Evolutionary conservation across 179 eudicot species (phyloP).

Genomic region (Patellifolia procumbens): DNA sequence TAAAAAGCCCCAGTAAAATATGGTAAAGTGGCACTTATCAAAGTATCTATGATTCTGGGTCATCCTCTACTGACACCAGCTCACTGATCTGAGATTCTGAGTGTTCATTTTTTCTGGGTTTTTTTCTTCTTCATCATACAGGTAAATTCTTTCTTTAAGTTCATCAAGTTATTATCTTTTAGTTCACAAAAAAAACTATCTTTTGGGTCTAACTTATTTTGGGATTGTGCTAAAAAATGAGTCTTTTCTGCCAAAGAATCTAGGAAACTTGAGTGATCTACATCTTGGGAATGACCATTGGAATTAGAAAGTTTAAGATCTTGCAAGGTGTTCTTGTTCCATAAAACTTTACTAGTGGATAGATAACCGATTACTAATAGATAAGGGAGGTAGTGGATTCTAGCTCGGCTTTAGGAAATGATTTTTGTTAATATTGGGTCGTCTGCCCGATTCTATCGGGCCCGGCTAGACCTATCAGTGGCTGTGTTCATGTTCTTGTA

Average conservation of each 20-base stretch:
- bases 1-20: slow-evolving; percentile 20
- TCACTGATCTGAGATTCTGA: not conserved
- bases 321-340: too few relatives aligned
- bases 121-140: not conserved
- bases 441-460: too few relatives aligned
- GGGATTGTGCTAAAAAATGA: not conserved
- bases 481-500: too few relatives aligned
- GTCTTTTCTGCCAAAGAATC: not conserved
- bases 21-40: slow-evolving; percentile 7
- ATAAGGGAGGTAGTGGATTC: too few relatives aligned
- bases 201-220: not conserved
- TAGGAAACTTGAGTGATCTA: not conserved
- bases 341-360: too few relatives aligned
- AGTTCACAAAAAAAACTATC: not conserved
- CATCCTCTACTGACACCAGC: slow-evolving; percentile 9
- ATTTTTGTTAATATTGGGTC: too few relatives aligned
- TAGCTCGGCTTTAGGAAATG: too few relatives aligned
- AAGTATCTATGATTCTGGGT: slow-evolving; percentile 15
- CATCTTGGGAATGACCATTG: not conserved
- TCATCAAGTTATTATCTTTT: too few relatives aligned
- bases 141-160: not conserved
- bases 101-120: slow-evolving; percentile 9
- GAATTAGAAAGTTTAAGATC: too few relatives aligned
- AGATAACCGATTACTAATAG: too few relatives aligned
- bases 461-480: too few relatives aligned